A percentile compares a stretch with the other conserved stretches of the same genome.
phyloP scores from a whole-genome alignment of 176 grass and related monocot genomes.

The Triticum urartu region DNA sequence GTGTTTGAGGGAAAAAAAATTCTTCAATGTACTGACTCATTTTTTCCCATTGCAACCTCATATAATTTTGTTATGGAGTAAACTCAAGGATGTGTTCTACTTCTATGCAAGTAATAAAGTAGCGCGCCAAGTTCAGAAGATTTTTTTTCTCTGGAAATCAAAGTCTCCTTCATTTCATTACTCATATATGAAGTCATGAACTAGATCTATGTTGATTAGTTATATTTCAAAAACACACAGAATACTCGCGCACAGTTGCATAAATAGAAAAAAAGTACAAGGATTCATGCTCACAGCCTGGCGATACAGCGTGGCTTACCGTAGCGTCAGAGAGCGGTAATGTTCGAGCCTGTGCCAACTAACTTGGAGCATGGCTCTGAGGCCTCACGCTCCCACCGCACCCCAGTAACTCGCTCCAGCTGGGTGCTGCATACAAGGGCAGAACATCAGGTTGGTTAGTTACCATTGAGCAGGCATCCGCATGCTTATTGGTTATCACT shows the following conservation, averaged over 20 bases:
- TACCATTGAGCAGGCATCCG: neutral
- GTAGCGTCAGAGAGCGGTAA: neutral
- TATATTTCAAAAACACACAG: neutral
- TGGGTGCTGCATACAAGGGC: neutral
- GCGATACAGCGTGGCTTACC: neutral
- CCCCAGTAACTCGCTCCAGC: neutral
- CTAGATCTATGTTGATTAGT: neutral
- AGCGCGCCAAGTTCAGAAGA: neutral
- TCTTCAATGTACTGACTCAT: conserved; percentile 7
- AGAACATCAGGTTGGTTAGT: neutral
- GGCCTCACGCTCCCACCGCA: neutral
- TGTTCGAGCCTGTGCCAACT: neutral
- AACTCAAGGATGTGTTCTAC: neutral
- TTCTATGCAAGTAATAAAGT: neutral
- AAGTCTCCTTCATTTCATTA: conserved; percentile 3
- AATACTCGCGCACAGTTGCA: neutral
- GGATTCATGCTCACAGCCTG: neutral
- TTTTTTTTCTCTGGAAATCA: neutral
- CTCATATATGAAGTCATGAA: neutral
- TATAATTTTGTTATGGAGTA: conserved; percentile 1
- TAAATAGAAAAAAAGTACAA: neutral
- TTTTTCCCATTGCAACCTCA: neutral
- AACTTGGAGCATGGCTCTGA: neutral
- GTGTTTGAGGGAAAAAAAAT: neutral
- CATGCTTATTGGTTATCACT: neutral